phyloP scores from a whole-genome alignment of 257 asterid species.

The Asclepias syriaca region DNA sequence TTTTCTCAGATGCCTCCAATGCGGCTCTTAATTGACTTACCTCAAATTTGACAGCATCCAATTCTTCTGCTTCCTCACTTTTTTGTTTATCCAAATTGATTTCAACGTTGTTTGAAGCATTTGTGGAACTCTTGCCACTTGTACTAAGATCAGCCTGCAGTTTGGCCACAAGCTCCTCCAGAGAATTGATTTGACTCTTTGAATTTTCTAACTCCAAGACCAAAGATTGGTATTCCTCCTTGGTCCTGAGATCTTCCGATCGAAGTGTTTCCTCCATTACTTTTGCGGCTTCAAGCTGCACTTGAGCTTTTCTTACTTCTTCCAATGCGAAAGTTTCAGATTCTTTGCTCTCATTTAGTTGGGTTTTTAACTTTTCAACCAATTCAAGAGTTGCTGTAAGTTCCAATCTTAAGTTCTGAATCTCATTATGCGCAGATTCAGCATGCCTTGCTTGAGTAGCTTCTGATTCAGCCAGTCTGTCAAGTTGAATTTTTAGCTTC shows the following conservation, averaged over 20 bases:
- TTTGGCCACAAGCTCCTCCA: constrained; percentile 52
- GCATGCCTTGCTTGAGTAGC: constrained; percentile 59
- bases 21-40: constrained; percentile 41
- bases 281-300: constrained; percentile 55
- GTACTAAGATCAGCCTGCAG: constrained; percentile 38
- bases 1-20: constrained; percentile 62
- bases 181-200: constrained; percentile 32
- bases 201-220: constrained; percentile 57
- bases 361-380: constrained; percentile 53
- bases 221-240: constrained; percentile 42
- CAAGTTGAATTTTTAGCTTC: constrained; percentile 64
- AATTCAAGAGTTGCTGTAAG: constrained; percentile 52
- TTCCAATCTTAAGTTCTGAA: constrained; percentile 52
- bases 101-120: constrained; percentile 16
- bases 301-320: constrained; percentile 48
- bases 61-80: constrained; percentile 17
- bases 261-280: constrained; percentile 41
- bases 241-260: constrained; percentile 38
- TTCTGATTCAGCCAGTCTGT: constrained; percentile 51
- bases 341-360: constrained; percentile 52
- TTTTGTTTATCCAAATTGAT: constrained; percentile 12
- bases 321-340: constrained; percentile 56
- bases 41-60: constrained; percentile 37
- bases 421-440: constrained; percentile 66
- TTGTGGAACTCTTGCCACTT: constrained; percentile 9